These are phyloP conservation scores for Podila horticola DNA, from an alignment of 192 early-diverging fungal genomes.

Conservation along the genomic window DNA sequence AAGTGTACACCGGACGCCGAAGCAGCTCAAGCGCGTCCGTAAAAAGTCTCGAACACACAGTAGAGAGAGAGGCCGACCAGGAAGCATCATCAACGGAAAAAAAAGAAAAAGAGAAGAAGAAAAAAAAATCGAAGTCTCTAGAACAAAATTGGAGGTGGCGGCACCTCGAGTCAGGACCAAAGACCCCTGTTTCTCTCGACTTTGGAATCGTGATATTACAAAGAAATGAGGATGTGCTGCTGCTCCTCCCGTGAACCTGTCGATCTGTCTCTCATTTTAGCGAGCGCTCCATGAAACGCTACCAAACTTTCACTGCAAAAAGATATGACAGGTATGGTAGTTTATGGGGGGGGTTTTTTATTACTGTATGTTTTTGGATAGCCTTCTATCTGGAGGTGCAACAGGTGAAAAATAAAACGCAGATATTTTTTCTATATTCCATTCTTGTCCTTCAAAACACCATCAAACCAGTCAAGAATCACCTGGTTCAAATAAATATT, in stretches of 20 bases:
- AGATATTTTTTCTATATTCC: conserved; percentile 20
- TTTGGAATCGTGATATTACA: too few species aligned
- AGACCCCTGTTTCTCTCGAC: conserved; percentile 14
- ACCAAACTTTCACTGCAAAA: conserved; percentile 15
- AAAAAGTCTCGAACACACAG: too few species aligned
- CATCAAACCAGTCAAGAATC: conserved; percentile 31
- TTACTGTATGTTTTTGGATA: not conserved
- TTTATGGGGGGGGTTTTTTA: conserved; percentile 7
- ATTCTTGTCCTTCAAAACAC: conserved; percentile 24
- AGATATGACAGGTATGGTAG: conserved; percentile 16
- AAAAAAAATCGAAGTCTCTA: conserved; percentile 8
- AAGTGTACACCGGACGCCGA: too few species aligned
- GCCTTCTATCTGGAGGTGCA: not conserved
- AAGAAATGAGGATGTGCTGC: conserved; percentile 16
- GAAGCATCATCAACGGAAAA: not conserved
- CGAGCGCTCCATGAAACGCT: conserved; percentile 13
- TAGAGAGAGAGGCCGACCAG: too few species aligned
- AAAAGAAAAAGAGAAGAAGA: not conserved
- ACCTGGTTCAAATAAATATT: conserved; percentile 28
- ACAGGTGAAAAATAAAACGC: conserved; percentile 8
- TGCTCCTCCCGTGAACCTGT: conserved; percentile 10
- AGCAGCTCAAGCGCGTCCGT: too few species aligned
- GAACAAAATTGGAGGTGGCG: conserved; percentile 8
- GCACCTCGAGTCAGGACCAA: conserved; percentile 17
- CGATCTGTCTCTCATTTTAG: conserved; percentile 19